phyloP scores from a whole-genome alignment of 257 asterid species.

The Ligustrum vulgare region DNA sequence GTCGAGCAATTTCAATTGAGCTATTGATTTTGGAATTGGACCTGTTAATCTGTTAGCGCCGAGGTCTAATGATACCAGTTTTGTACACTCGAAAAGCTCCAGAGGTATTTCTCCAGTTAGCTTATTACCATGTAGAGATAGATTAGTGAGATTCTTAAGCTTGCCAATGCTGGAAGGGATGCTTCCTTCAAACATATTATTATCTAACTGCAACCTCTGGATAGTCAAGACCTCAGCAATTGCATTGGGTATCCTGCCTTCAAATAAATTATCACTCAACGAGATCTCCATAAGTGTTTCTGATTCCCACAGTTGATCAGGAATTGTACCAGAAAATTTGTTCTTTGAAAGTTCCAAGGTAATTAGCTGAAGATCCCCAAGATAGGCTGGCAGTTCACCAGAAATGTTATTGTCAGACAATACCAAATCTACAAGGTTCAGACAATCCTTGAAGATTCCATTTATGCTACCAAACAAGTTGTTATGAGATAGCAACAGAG shows the following conservation, averaged over 20 bases:
- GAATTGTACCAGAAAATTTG: conserved; percentile 54
- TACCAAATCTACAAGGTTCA: conserved; percentile 46
- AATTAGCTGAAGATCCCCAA: conserved; percentile 56
- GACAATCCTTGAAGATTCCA: conserved; percentile 47
- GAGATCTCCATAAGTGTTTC: conserved; percentile 56
- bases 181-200: conserved; percentile 57
- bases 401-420: conserved; percentile 58
- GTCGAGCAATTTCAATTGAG: conserved; percentile 58
- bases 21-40: conserved; percentile 49
- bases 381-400: conserved; percentile 65
- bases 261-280: conserved; percentile 47
- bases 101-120: conserved; percentile 58
- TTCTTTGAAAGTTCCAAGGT: conserved; percentile 63
- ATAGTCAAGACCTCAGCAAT: conserved; percentile 38
- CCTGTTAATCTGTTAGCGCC: conserved; percentile 60
- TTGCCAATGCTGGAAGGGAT: conserved; percentile 62
- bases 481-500: conserved; percentile 53
- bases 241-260: conserved; percentile 46
- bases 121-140: conserved; percentile 69
- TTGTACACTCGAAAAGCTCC: conserved; percentile 63
- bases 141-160: conserved; percentile 63
- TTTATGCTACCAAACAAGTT: conserved; percentile 54
- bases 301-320: conserved; percentile 68
- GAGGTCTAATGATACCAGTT: conserved; percentile 62
- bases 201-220: conserved; percentile 54